A percentile compares a stretch with the other conserved stretches of the same genome.
phyloP scores from a whole-genome alignment of 805 yeast genomes.

The Candida yuanshanica region DNA sequence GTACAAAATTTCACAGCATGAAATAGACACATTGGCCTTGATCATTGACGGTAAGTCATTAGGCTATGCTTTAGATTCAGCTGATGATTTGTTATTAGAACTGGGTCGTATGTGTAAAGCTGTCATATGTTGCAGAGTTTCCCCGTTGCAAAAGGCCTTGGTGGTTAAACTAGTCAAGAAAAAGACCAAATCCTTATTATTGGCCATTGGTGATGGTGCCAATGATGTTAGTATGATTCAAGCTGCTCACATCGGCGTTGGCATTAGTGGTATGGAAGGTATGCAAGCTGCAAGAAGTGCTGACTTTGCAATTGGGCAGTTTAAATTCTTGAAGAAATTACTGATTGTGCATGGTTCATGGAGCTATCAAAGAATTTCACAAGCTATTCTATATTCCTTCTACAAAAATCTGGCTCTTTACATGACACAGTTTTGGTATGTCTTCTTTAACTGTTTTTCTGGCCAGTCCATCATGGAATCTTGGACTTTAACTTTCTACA shows the following conservation, averaged over 20 bases:
- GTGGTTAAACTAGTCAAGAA: slow-evolving; percentile 93
- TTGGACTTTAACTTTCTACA: slow-evolving; percentile 95
- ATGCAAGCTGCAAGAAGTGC: slow-evolving; percentile 99
- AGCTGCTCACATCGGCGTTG: slow-evolving; percentile 99
- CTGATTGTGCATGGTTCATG: slow-evolving; percentile 94
- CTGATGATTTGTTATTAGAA: slow-evolving; percentile 72
- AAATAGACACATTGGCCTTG: slow-evolving; percentile 74
- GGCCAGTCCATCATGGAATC: slow-evolving; percentile 97
- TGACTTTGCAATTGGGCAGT: slow-evolving; percentile 94
- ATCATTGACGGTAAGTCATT: slow-evolving; percentile 93
- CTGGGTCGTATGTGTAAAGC: slow-evolving; percentile 88
- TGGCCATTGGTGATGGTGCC: slow-evolving; percentile 99
- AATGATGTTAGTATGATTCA: slow-evolving; percentile 99
- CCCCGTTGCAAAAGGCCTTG: slow-evolving; percentile 93
- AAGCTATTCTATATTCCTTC: slow-evolving; percentile 89
- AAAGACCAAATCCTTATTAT: slow-evolving; percentile 61
- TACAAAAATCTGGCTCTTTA: slow-evolving; percentile 93
- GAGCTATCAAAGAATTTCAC: slow-evolving; percentile 93
- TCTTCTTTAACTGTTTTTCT: slow-evolving; percentile 83
- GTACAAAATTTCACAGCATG: slow-evolving; percentile 61
- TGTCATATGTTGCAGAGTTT: slow-evolving; percentile 95
- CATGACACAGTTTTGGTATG: slow-evolving; percentile 98
- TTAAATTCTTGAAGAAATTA: slow-evolving; percentile 75
- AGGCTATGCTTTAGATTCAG: slow-evolving; percentile 77
- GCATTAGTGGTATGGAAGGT: slow-evolving; percentile 99